A percentile compares a stretch with the other conserved stretches of the same genome.
Conservation (phyloP, 257 asterid genomes). For the Fraxinus cuspidata region DNA sequence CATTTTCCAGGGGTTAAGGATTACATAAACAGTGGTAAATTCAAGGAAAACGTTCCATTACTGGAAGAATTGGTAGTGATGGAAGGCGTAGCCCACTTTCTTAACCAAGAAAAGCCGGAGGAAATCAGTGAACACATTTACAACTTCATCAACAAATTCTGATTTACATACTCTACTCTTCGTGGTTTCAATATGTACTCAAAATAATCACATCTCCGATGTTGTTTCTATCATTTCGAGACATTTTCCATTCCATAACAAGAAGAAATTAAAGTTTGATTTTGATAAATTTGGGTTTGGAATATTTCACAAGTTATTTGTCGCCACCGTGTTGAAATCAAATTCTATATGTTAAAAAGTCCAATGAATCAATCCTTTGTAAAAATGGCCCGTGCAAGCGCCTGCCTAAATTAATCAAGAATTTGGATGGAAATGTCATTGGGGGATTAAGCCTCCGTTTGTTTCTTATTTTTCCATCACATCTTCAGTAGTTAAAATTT, state of each 20-base stretch:
- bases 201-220: background rate
- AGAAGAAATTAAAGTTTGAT: background rate
- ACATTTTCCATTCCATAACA: background rate
- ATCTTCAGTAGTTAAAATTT: no score
- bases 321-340: background rate
- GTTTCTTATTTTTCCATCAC: no score
- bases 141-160: constrained; percentile 28
- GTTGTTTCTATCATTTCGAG: background rate
- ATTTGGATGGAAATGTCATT: no score
- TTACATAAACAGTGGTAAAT: constrained; percentile 32
- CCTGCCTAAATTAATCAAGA: no score
- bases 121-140: constrained; percentile 34
- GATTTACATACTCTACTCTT: background rate
- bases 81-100: constrained; percentile 49
- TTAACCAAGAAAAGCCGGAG: constrained; percentile 38
- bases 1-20: constrained; percentile 36
- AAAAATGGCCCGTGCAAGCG: no score
- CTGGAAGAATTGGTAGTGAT: constrained; percentile 38
- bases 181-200: background rate
- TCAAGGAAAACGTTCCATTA: constrained; percentile 40
- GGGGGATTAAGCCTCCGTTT: no score
- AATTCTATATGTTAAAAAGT: no score
- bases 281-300: background rate
- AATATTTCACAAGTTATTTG: no score
- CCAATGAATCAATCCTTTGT: no score